phyloP scores from a whole-genome alignment of 345 rosid genomes.

The Brassica juncea region DNA sequence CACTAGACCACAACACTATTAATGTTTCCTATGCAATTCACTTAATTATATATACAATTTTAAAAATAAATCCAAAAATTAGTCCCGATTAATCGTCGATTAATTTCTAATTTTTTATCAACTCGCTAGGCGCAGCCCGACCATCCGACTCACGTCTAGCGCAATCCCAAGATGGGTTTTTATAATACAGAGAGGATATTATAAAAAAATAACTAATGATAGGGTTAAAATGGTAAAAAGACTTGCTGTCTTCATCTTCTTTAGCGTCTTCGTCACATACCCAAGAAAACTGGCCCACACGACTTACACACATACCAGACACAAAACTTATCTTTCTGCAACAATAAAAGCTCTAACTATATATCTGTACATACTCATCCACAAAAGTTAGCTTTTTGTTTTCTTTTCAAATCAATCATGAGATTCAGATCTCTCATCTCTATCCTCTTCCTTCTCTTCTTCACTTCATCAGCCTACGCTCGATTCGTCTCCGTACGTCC shows the following conservation, averaged over 20 bases:
- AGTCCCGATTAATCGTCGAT: too few species aligned
- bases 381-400: background rate
- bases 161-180: too few species aligned
- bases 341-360: background rate
- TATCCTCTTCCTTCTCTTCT: constrained; percentile 34
- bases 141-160: too few species aligned
- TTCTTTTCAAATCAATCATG: constrained; percentile 30
- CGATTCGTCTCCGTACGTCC: constrained; percentile 37
- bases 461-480: constrained; percentile 43
- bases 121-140: too few species aligned
- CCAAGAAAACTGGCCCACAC: constrained; percentile 30
- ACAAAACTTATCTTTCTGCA: constrained; percentile 12
- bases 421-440: constrained; percentile 30
- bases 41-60: too few species aligned
- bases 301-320: constrained; percentile 17
- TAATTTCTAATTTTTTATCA: too few species aligned
- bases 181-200: too few species aligned
- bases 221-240: constrained; percentile 10
- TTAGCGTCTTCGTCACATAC: background rate
- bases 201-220: background rate
- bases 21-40: too few species aligned
- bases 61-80: too few species aligned
- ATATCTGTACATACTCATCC: background rate
- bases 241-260: background rate
- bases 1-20: too few species aligned